Base-by-base conservation (phyloP, 164 flowering plant species). In the Aristolochia contorta region DNA sequence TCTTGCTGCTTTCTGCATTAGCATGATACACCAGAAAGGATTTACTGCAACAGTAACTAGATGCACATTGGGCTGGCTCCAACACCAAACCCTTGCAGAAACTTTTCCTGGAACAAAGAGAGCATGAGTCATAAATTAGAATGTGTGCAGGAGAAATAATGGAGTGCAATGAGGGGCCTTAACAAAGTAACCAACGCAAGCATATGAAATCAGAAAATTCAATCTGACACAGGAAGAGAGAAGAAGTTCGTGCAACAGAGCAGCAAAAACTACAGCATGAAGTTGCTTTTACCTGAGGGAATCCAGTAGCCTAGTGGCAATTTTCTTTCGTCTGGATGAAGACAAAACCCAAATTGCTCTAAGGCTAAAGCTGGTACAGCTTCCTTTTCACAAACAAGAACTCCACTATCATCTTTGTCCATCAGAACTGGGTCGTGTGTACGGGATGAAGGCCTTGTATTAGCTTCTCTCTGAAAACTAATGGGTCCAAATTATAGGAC, bases 221-320 rank as follows among this genome's bases (percentile, higher is more conserved):
- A 32, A 1, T 25, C 18, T 14, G 32, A 7, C 32, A 48, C 3
- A 48, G 20, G 51, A 48, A 54, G 13, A 21, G 14, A 15, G 2
- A 1, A 59, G 9, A 45, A 43, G 21, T 6, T n/a, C 12, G 3
- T 21, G 7, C 12, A 37, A 51, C 22, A 32, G 22, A 10, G 19
- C 9, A 61, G 32, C 4, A 25, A 49, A 23, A 46, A 59, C 20
- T 6, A 16, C 30, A 16, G 55, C 8, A 52, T 37, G 14, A 54
- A 14, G 10, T 23, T 54, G 37, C 16, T 24, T 12, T 1, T 74
- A 82, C 97, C 94, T 77, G 49, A 63, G 75, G 57, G 86, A 89
- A 76, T 89, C 91, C 30, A 89, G 73, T 63, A 89, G 78, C 27
- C 65, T 73, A 49, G 78, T 86, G 51, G 88, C 96, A 61, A 86